phyloP scores from a whole-genome alignment of 1,139 yeast genomes.

The Candida dubliniensis region DNA sequence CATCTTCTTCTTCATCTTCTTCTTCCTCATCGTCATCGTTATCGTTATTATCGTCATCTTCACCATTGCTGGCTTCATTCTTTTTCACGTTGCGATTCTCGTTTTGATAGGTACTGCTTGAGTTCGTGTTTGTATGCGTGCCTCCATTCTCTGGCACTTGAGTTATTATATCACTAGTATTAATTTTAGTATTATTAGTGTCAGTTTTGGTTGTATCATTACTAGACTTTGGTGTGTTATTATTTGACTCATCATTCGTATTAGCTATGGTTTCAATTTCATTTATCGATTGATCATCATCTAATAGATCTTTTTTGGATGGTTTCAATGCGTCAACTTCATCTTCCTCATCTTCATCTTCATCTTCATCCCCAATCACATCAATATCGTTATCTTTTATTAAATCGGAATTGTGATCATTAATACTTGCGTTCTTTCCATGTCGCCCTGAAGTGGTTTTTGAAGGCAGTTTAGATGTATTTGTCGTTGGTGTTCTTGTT shows the following conservation, averaged over 20 bases:
- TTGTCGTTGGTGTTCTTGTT: neutral
- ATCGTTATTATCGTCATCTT: slow-evolving; percentile 7
- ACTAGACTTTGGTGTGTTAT: slow-evolving; percentile 12
- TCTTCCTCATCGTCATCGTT: slow-evolving; percentile 23
- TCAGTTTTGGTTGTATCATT: slow-evolving; percentile 1
- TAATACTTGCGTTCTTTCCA: slow-evolving; percentile 1
- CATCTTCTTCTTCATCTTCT: slow-evolving; percentile 18
- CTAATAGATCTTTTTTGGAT: slow-evolving; percentile 31
- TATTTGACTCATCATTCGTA: slow-evolving; percentile 35
- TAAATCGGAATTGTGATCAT: slow-evolving; percentile 5
- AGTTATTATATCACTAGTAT: slow-evolving; percentile 10
- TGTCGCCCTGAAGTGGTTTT: neutral
- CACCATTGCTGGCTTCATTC: too few relatives aligned
- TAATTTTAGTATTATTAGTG: slow-evolving; percentile 1
- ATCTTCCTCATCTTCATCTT: slow-evolving; percentile 8
- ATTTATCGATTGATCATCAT: slow-evolving; percentile 43
- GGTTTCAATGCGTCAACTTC: slow-evolving; percentile 9
- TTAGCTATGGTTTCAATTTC: slow-evolving; percentile 49
- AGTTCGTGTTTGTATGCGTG: slow-evolving; percentile 1
- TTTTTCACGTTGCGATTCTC: too few relatives aligned
- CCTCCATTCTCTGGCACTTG: slow-evolving; percentile 13
- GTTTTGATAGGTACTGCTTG: too few relatives aligned
- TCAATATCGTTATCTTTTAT: slow-evolving; percentile 3
- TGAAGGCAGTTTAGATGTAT: neutral
- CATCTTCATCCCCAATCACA: neutral